Base-by-base conservation (phyloP, 1,139 yeast genomes). In the Barnettozyma hawaiiensis region DNA sequence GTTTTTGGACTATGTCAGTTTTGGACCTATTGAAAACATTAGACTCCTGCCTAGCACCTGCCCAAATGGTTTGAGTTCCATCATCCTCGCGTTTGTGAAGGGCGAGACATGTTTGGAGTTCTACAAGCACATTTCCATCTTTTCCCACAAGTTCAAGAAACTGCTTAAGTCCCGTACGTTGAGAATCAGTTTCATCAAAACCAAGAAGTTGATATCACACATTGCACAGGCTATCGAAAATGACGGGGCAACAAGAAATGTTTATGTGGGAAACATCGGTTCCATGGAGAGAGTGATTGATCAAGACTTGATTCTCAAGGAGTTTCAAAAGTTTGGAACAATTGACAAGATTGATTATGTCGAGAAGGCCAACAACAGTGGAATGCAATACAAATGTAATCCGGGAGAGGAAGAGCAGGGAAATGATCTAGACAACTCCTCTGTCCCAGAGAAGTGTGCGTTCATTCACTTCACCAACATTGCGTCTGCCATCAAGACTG, bases 181-280 rank as follows among this genome's bases (percentile, higher is more conserved):
- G 39, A 61, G 65, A 38, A 70, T 87, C 31, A 81, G 83, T 20
- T 85, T 94, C 80, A 85, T 86, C 9, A 71, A 74, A 40, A 71
- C 83, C 41, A 68, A 78, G 26, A 75, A 83, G 10, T 70, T 83
- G 21, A 66, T 78, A 28, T 78, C 83, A 1, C 75, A 76, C 15
- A 81, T 85, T 22, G 66, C 76, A 54, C 71, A 76, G 47, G 85
- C 90, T 9, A 81, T 85, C 39, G 81, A 78, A 52, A 75, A 83
- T 49, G 85, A 84, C 52, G 87, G 89, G 20, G 95, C 95, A 8
- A 81, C 95, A 9, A 71, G 95, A 56, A 80, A 81, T 53, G 87
- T 85, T 10, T 82, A 81, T 57, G 67, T 85, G 46, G 86, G 90
- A 15, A 74, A 75, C 53, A 65, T 85, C 43, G 78, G 77, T 39